Evolutionary conservation across 345 rosid genomes (phyloP), one percentile per base, ranked within the genome.

Genomic region (Euphorbia pulcherrima): DNA sequence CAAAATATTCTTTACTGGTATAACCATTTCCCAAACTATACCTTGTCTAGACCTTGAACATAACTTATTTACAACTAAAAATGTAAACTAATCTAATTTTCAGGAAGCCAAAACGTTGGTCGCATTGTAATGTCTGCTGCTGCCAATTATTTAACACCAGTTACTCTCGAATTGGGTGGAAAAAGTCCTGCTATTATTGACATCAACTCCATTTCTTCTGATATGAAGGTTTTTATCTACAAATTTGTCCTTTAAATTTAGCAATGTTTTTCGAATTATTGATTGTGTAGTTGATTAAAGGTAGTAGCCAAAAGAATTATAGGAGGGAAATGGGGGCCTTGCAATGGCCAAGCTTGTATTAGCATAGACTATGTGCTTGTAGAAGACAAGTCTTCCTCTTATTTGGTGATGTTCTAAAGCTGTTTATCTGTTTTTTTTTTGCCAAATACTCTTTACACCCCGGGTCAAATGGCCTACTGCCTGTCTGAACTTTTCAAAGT

Each of bases 1-100:
- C 82, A 90, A 93, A 82, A 90, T 92, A 53, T 92, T 93, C 84
- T 87, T 87, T 83, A 90, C 97, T 0, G 98, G 98, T 87, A 80
- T 73, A 26, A n/a, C n/a, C n/a, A n/a, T n/a, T n/a, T n/a, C n/a
- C n/a, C n/a, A n/a, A n/a, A n/a, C n/a, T n/a, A n/a, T n/a, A n/a
- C n/a, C n/a, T n/a, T n/a, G n/a, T n/a, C n/a, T n/a, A n/a, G n/a
- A n/a, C n/a, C n/a, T n/a, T n/a, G n/a, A n/a, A n/a, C n/a, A n/a
- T n/a, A n/a, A n/a, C n/a, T n/a, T n/a, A n/a, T n/a, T n/a, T n/a
- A n/a, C n/a, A n/a, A n/a, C n/a, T n/a, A n/a, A n/a, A n/a, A n/a
- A n/a, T n/a, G n/a, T n/a, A n/a, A n/a, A n/a, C n/a, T n/a, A 16
- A 65, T 66, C 64, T 9, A 37, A 72, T 18, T 53, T 64, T 54